These are phyloP conservation scores for Gentiana straminea DNA, from an alignment of 257 asterid species.

Conservation along the genomic window DNA sequence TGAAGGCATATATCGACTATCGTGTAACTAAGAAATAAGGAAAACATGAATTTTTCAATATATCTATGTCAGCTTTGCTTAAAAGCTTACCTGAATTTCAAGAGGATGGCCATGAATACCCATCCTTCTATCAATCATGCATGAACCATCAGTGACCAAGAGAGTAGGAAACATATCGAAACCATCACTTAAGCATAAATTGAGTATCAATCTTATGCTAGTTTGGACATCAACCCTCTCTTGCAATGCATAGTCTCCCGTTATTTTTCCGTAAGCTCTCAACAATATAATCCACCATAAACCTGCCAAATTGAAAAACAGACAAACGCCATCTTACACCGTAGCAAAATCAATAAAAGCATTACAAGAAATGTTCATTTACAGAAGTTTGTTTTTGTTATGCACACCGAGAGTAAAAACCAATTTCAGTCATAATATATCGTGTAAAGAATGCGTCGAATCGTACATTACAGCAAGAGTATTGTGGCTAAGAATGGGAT, in stretches of 20 bases:
- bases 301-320: constrained; percentile 26
- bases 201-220: constrained; percentile 51
- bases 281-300: constrained; percentile 77
- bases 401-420: too few relatives aligned
- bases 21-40: too few relatives aligned
- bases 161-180: constrained; percentile 79
- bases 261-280: constrained; percentile 69
- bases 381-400: neutral
- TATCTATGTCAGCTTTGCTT: too few relatives aligned
- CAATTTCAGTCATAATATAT: too few relatives aligned
- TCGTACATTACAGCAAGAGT: too few relatives aligned
- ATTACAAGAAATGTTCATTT: neutral
- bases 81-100: constrained; percentile 47
- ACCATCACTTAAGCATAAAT: constrained; percentile 53
- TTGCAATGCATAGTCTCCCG: constrained; percentile 65
- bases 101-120: constrained; percentile 76
- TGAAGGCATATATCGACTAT: neutral
- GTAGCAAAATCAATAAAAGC: neutral
- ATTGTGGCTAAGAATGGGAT: too few relatives aligned
- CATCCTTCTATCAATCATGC: constrained; percentile 76
- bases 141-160: constrained; percentile 76
- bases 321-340: neutral
- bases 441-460: too few relatives aligned
- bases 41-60: too few relatives aligned
- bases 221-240: constrained; percentile 80